Evolutionary conservation across 495 filamentous ascomycete genomes (phyloP).

Genomic region (Pyronema omphalodes): DNA sequence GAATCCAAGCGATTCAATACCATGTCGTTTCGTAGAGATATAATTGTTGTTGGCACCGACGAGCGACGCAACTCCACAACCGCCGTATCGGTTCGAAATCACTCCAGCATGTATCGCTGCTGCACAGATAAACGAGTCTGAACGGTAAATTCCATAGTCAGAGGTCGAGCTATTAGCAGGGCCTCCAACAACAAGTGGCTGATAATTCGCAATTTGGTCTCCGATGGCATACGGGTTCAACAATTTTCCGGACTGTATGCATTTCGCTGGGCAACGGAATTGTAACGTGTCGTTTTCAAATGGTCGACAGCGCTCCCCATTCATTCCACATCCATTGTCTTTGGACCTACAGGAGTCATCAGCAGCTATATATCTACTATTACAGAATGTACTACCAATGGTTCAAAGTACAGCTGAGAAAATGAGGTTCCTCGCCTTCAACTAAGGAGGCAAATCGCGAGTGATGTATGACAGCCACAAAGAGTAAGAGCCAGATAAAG

Average conservation of each 20-base stretch:
- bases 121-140: slow-evolving; percentile 68
- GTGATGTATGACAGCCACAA: slow-evolving; percentile 45
- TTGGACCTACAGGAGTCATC: slow-evolving; percentile 32
- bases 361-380: neutral
- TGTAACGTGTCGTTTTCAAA: slow-evolving; percentile 50
- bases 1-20: slow-evolving; percentile 49
- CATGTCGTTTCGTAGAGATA: slow-evolving; percentile 38
- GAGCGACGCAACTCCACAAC: slow-evolving; percentile 55
- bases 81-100: slow-evolving; percentile 47
- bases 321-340: slow-evolving; percentile 57
- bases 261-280: slow-evolving; percentile 68
- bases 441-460: slow-evolving; percentile 47
- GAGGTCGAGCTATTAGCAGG: slow-evolving; percentile 32
- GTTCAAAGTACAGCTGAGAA: slow-evolving; percentile 47
- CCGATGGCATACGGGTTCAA: slow-evolving; percentile 60
- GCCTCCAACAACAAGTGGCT: slow-evolving; percentile 56
- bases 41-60: slow-evolving; percentile 50
- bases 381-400: slow-evolving; percentile 31
- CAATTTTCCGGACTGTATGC: slow-evolving; percentile 38
- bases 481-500: slow-evolving; percentile 52
- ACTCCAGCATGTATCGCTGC: slow-evolving; percentile 64
- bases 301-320: slow-evolving; percentile 65
- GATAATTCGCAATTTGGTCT: slow-evolving; percentile 49
- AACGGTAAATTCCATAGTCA: slow-evolving; percentile 42
- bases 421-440: slow-evolving; percentile 42